Percentiles rank a stretch among this genome's conserved stretches.
Evolutionary conservation across 192 early-diverging fungal genomes (phyloP).

Genomic region (Pecoramyces ruminantium): DNA sequence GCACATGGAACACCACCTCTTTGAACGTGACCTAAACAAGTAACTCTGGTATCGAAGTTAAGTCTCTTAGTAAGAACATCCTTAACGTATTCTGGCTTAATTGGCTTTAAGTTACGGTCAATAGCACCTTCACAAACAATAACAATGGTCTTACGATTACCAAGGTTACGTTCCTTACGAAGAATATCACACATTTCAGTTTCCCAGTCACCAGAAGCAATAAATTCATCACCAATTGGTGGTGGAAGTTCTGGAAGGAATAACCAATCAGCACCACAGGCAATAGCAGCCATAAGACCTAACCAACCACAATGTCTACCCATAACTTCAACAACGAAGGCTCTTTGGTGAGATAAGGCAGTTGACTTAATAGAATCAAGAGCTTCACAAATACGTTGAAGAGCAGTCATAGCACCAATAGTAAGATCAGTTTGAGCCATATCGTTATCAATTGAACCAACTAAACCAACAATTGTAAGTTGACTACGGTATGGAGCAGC

Average conservation of each 20-base stretch:
- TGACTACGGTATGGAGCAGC: slow-evolving; percentile 34
- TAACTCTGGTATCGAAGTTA: slow-evolving; percentile 83
- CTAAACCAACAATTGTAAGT: slow-evolving; percentile 88
- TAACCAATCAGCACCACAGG: slow-evolving; percentile 73
- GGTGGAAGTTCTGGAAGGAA: slow-evolving; percentile 93
- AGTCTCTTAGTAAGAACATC: slow-evolving; percentile 62
- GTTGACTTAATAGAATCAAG: slow-evolving; percentile 86
- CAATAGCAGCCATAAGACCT: slow-evolving; percentile 66
- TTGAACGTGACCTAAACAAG: slow-evolving; percentile 87
- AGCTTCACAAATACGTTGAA: slow-evolving; percentile 89
- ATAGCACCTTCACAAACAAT: slow-evolving; percentile 94
- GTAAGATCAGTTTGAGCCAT: slow-evolving; percentile 69
- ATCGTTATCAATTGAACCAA: slow-evolving; percentile 96
- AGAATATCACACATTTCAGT: slow-evolving; percentile 69
- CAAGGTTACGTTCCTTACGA: slow-evolving; percentile 49
- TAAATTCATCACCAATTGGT: slow-evolving; percentile 24
- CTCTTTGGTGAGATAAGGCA: slow-evolving; percentile 82
- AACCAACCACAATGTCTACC: slow-evolving; percentile 96
- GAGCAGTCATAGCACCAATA: slow-evolving; percentile 81
- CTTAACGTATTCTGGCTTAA: slow-evolving; percentile 69
- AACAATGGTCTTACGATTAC: slow-evolving; percentile 83
- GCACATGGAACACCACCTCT: slow-evolving; percentile 79
- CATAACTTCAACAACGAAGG: slow-evolving; percentile 98
- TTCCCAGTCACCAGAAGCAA: slow-evolving; percentile 56
- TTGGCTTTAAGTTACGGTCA: slow-evolving; percentile 69